Evolutionary conservation across 345 rosid genomes (phyloP).

Genomic region (Hibiscus mutabilis): DNA sequence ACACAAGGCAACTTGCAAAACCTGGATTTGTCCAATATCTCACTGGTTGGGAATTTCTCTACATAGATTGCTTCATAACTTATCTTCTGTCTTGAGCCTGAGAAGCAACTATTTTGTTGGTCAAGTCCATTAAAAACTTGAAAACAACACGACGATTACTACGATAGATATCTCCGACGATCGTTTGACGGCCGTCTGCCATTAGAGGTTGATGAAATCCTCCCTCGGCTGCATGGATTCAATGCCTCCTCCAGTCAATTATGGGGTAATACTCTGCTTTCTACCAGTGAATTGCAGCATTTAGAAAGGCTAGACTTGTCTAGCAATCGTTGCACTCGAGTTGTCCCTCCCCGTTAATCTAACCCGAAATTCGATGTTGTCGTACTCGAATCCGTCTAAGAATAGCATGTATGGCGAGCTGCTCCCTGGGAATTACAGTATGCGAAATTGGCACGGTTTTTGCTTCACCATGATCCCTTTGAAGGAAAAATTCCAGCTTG

Average conservation of each 20-base stretch:
- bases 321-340: conserved; percentile 9
- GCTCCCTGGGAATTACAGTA: conserved; percentile 6
- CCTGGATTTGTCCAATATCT: conserved; percentile 11
- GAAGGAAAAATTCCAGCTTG: conserved; percentile 3
- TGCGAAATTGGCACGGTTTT: conserved; percentile 11
- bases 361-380: conserved; percentile 6
- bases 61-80: conserved; percentile 16
- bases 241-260: conserved; percentile 14
- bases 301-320: conserved; percentile 12
- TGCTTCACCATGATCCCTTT: conserved; percentile 10
- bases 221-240: conserved; percentile 8
- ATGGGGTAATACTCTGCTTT: conserved; percentile 5
- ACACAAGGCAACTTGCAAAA: background rate
- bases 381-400: conserved; percentile 21
- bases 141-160: background rate
- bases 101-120: conserved; percentile 16
- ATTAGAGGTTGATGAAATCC: background rate
- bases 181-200: conserved; percentile 6
- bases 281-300: background rate
- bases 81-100: conserved; percentile 11
- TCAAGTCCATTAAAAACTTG: background rate
- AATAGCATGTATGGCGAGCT: conserved; percentile 12
- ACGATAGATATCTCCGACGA: conserved; percentile 13
- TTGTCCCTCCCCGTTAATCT: conserved; percentile 4
- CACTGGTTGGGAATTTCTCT: conserved; percentile 8